Percentiles rank a stretch among this genome's conserved stretches.
These are phyloP conservation scores for Phoma sp. DNA, from an alignment of 2,329 filamentous ascomycete species.

Conservation along the genomic window DNA sequence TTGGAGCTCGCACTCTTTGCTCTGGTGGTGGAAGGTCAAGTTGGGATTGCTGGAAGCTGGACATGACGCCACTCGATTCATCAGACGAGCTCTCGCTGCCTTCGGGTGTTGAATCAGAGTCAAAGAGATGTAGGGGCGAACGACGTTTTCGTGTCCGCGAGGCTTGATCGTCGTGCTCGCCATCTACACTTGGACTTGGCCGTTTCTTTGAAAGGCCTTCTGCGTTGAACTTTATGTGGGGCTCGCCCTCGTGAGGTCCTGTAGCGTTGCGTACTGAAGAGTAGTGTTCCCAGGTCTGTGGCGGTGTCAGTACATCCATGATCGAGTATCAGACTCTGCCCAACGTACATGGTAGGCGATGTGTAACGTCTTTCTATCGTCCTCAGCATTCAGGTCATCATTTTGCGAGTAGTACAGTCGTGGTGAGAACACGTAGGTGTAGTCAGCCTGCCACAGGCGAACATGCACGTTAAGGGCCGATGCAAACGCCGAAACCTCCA, in stretches of 20 bases:
- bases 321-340: neutral
- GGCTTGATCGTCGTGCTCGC: slow-evolving; percentile 57
- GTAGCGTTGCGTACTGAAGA: slow-evolving; percentile 68
- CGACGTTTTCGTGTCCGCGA: slow-evolving; percentile 61
- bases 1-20: slow-evolving; percentile 31
- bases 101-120: slow-evolving; percentile 49
- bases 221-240: slow-evolving; percentile 51
- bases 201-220: slow-evolving; percentile 49
- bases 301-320: slow-evolving; percentile 25
- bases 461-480: slow-evolving; percentile 67
- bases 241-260: slow-evolving; percentile 64
- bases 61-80: slow-evolving; percentile 39
- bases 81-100: slow-evolving; percentile 46
- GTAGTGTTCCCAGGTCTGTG: slow-evolving; percentile 69
- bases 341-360: slow-evolving; percentile 68
- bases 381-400: slow-evolving; percentile 38
- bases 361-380: slow-evolving; percentile 55
- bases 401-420: slow-evolving; percentile 41
- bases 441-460: slow-evolving; percentile 65
- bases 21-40: slow-evolving; percentile 27
- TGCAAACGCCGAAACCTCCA: slow-evolving; percentile 71
- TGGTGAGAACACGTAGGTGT: slow-evolving; percentile 57
- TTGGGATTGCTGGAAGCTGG: slow-evolving; percentile 34
- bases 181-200: slow-evolving; percentile 59
- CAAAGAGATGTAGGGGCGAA: slow-evolving; percentile 54